A percentile compares a stretch with the other conserved stretches of the same genome.
Conservation (phyloP, 2,329 filamentous ascomycete species). For the Diplodia scrobiculata region DNA sequence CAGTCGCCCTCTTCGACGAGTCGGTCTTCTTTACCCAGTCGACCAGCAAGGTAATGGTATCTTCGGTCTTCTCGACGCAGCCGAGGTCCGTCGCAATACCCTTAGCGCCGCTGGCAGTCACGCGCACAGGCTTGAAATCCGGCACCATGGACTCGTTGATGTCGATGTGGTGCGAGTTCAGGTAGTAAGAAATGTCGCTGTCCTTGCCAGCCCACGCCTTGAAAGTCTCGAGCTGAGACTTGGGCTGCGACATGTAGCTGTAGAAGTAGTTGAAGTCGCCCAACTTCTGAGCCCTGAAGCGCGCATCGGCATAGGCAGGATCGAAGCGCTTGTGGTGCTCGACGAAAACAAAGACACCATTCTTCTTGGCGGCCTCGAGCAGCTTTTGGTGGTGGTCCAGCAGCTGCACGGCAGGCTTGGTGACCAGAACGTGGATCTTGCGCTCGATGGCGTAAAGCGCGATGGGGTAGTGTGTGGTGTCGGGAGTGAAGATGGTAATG, state of each 20-base stretch:
- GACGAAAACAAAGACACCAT: slow-evolving; percentile 85
- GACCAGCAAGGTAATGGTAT: slow-evolving; percentile 88
- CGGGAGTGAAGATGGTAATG: slow-evolving; percentile 94
- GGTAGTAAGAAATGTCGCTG: slow-evolving; percentile 92
- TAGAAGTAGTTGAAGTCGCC: slow-evolving; percentile 99
- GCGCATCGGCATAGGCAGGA: slow-evolving; percentile 86
- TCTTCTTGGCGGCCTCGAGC: slow-evolving; percentile 68
- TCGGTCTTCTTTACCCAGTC: slow-evolving; percentile 79
- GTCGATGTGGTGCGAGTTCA: slow-evolving; percentile 93
- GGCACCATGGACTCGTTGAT: slow-evolving; percentile 90
- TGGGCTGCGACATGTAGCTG: slow-evolving; percentile 92
- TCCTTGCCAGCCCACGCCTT: slow-evolving; percentile 91
- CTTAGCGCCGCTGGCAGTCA: slow-evolving; percentile 74
- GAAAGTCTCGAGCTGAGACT: slow-evolving; percentile 90
- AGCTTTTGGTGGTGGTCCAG: slow-evolving; percentile 78
- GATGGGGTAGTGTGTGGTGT: slow-evolving; percentile 89
- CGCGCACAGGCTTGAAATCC: slow-evolving; percentile 74
- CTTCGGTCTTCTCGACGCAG: slow-evolving; percentile 79
- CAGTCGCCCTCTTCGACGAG: slow-evolving; percentile 72
- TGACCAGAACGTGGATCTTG: slow-evolving; percentile 86
- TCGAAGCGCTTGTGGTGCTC: slow-evolving; percentile 98
- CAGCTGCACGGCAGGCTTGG: slow-evolving; percentile 87
- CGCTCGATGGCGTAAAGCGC: slow-evolving; percentile 88
- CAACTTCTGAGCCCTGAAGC: slow-evolving; percentile 71
- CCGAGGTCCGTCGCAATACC: slow-evolving; percentile 78